Evolutionary conservation across 768 basidiomycete genomes (phyloP), one percentile per base, ranked within the genome.

Genomic region (Leccinum variicolor): DNA sequence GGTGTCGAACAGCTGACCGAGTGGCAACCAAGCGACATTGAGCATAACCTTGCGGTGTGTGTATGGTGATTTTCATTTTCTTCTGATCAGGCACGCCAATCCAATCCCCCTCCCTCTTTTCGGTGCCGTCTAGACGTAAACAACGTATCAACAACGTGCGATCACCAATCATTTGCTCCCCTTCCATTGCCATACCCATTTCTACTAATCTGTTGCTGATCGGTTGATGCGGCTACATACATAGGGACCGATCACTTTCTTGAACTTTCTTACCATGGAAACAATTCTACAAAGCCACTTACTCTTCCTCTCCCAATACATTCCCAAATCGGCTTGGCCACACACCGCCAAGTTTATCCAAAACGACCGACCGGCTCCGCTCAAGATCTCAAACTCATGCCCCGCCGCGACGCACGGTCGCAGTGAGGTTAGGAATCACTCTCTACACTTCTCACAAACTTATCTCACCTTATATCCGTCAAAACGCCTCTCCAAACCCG

Each of bases 41-140:
- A 54, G 25, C 54, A 54, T 61, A 48, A 46, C 60, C 60, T 50
- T 65, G 60, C 53, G 53, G 60, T 54, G 49, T 66, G 50, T 33
- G 55, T 54, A 55, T 55, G 53, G 54, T 41, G 65, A 59, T 67
- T 67, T 66, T 67, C 62, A 51, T 59, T 58, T 60, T 54, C 53
- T 52, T 52, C 11, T 19, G 52, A 68, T 61, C 68, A 73, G 70
- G 72, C 61, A 73, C 72, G 19, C 58, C 62, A 57, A 52, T 53
- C 61, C 57, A 49, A 54, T 33, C 50, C 55, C 17, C 50, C 54
- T 55, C 52, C 66, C 67, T 70, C 52, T 69, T 73, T 70, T 72
- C 71, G 71, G 71, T 68, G 59, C 71, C 71, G 71, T 64, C 58
- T 52, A 66, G 64, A 62, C 65, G 61, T 62, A 64, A 65, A 62